A percentile compares a stretch with the other conserved stretches of the same genome.
These are phyloP conservation scores for Ramularia endophylla DNA, from an alignment of 2,329 filamentous ascomycete genomes.

Conservation along the genomic window DNA sequence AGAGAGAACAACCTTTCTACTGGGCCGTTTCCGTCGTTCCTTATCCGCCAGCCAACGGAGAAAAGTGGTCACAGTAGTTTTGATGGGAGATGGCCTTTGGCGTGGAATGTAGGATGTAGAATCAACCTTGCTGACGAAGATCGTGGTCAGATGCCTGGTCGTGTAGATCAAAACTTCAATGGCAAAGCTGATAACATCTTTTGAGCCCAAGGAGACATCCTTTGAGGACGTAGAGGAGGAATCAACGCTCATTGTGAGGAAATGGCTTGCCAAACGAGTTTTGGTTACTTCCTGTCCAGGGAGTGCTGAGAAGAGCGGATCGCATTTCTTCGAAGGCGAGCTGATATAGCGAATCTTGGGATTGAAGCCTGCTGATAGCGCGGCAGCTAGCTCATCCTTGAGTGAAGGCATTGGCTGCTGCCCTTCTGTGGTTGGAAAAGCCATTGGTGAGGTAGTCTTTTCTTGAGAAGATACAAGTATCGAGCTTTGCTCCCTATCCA, in stretches of 20 bases:
- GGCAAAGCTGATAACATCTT: slow-evolving; percentile 66
- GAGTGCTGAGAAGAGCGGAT: slow-evolving; percentile 72
- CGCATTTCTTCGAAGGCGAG: slow-evolving; percentile 68
- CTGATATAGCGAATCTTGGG: slow-evolving; percentile 82
- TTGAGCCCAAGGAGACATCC: slow-evolving; percentile 13
- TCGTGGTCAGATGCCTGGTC: slow-evolving; percentile 70
- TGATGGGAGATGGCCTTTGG: slow-evolving; percentile 65
- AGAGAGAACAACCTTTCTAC: slow-evolving; percentile 60
- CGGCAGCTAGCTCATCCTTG: slow-evolving; percentile 44
- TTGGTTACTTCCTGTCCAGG: slow-evolving; percentile 65
- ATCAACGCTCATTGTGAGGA: slow-evolving; percentile 50
- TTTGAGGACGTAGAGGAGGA: slow-evolving; percentile 18
- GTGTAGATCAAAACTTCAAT: slow-evolving; percentile 84
- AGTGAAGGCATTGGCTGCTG: slow-evolving; percentile 11
- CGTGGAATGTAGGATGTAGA: slow-evolving; percentile 80
- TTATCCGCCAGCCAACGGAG: slow-evolving; percentile 66
- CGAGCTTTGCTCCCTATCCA: not conserved
- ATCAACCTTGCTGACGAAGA: slow-evolving; percentile 96
- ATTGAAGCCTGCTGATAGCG: slow-evolving; percentile 46
- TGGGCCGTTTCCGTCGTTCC: slow-evolving; percentile 42
- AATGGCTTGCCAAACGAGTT: slow-evolving; percentile 86
- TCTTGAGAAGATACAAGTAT: too few relatives aligned
- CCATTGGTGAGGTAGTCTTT: slow-evolving; percentile 3
- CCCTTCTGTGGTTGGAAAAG: slow-evolving; percentile 1
- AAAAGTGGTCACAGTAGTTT: slow-evolving; percentile 68